Evolutionary conservation across 768 basidiomycete genomes (phyloP).

Genomic region (Auriscalpium orientale): DNA sequence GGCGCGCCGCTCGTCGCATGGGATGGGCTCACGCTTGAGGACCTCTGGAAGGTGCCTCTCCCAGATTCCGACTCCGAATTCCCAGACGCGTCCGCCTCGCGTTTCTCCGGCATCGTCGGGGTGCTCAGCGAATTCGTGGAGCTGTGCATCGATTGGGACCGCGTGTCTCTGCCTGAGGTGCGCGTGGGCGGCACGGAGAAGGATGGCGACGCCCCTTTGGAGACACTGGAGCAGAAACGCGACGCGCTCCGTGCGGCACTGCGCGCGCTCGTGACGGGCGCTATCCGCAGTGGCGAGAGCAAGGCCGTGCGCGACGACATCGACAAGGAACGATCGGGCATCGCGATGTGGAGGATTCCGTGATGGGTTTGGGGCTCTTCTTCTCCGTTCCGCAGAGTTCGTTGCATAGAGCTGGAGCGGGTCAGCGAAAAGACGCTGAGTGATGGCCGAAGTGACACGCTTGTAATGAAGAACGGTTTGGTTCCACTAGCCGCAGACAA

Average conservation of each 20-base stretch:
- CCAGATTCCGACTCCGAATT: constrained; percentile 23
- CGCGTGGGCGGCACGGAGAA: constrained; percentile 14
- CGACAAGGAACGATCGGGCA: constrained; percentile 49
- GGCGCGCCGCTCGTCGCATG: constrained; percentile 60
- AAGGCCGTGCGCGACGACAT: constrained; percentile 49
- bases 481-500: no score
- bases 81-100: constrained; percentile 26
- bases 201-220: constrained; percentile 6
- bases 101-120: constrained; percentile 46
- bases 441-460: no score
- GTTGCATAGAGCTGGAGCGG: no score
- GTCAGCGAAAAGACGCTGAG: no score
- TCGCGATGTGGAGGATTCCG: constrained; percentile 63
- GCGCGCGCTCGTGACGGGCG: constrained; percentile 44
- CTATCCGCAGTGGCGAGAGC: constrained; percentile 44
- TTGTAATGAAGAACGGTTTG: no score
- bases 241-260: constrained; percentile 41
- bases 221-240: constrained; percentile 18
- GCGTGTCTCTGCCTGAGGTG: constrained; percentile 31
- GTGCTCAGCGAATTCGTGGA: constrained; percentile 53
- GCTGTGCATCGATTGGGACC: constrained; percentile 55
- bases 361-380: constrained; percentile 15
- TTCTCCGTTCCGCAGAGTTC: no score
- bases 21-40: constrained; percentile 52
- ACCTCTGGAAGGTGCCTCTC: constrained; percentile 45